Evolutionary conservation across 768 basidiomycete species (phyloP), one percentile per base, ranked within the genome.

Genomic region (Boletus subcaerulescens): DNA sequence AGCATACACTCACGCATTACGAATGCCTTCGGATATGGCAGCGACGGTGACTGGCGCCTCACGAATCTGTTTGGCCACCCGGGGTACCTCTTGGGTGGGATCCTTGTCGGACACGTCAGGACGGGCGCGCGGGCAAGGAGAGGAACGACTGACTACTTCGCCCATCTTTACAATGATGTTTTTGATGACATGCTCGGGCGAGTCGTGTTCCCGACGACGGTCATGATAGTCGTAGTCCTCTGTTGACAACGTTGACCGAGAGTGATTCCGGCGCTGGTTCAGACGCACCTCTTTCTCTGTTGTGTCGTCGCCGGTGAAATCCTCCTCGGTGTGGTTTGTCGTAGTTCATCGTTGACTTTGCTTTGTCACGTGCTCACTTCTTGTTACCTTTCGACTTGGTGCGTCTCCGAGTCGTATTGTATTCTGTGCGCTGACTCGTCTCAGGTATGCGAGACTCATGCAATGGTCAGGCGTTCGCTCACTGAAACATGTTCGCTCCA

Each of bases 161-260:
- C 90, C 91, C 48, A 89, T 73, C 64, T 84, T 86, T 62, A 91
- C 73, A 58, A 93, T 85, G 41, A 80, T 73, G 46, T 73, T 76
- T 67, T 82, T 85, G 36, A 91, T 73, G 64, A 80, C 86, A 56
- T 91, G 82, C 59, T 89, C 87, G 5, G 89, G 87, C 3, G 86
- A 80, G 59, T 91, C 89, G 60, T 77, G 74, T 38, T 88, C 85
- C 52, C 82, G 80, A 35, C 86, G 81, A 39, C 82, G 79, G 73
- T 87, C 83, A 57, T 86, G 82, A 56, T 70, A 58, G 24, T 77
- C 75, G 42, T 80, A 80, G 72, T 89, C 86, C 62, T 89, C 88
- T 86, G 62, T 54, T 14, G 45, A 40, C 33, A 26, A 22, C 11
- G 48, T 57, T 58, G 29, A 29, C 48, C 14, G 42, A 38, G 20